A percentile compares a stretch with the other conserved stretches of the same genome.
Evolutionary conservation across 2,329 filamentous ascomycete species (phyloP).

Genomic region (Alternaria brassicicola): DNA sequence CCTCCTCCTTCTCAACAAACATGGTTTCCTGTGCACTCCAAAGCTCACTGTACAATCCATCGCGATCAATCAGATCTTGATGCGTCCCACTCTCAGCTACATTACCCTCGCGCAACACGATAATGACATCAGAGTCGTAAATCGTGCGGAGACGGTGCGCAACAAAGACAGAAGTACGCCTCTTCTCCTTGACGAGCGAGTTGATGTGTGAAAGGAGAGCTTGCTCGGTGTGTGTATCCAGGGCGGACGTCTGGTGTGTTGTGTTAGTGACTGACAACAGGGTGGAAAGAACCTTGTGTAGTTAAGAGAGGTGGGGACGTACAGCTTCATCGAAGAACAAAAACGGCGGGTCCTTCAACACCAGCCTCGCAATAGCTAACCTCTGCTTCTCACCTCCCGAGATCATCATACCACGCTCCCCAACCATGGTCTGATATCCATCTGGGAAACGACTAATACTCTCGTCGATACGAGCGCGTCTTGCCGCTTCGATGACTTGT

Average conservation of each 20-base stretch:
- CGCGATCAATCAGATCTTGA: conserved; percentile 76
- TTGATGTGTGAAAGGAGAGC: conserved; percentile 91
- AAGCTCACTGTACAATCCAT: conserved; percentile 83
- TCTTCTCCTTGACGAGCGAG: conserved; percentile 85
- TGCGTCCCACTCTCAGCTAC: conserved; percentile 94
- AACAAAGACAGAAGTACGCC: conserved; percentile 90
- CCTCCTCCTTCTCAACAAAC: conserved; percentile 31
- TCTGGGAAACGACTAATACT: conserved; percentile 74
- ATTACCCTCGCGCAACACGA: conserved; percentile 81
- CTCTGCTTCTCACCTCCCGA: conserved; percentile 94
- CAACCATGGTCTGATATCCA: conserved; percentile 90
- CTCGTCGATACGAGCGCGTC: conserved; percentile 83
- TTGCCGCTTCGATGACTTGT: conserved; percentile 76
- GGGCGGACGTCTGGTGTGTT: conserved; percentile 69
- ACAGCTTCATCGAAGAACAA: conserved; percentile 93
- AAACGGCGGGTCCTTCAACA: conserved; percentile 87
- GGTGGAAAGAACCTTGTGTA: neutral
- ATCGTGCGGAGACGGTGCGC: conserved; percentile 92
- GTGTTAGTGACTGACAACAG: conserved; percentile 6
- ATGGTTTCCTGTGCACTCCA: conserved; percentile 69
- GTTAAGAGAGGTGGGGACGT: conserved; percentile 38
- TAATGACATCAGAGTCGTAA: conserved; percentile 88
- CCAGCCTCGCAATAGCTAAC: conserved; percentile 78
- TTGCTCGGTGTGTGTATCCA: conserved; percentile 94
- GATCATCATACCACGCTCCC: conserved; percentile 95